phyloP scores from a whole-genome alignment of 345 rosid genomes.

The Murraya paniculata region DNA sequence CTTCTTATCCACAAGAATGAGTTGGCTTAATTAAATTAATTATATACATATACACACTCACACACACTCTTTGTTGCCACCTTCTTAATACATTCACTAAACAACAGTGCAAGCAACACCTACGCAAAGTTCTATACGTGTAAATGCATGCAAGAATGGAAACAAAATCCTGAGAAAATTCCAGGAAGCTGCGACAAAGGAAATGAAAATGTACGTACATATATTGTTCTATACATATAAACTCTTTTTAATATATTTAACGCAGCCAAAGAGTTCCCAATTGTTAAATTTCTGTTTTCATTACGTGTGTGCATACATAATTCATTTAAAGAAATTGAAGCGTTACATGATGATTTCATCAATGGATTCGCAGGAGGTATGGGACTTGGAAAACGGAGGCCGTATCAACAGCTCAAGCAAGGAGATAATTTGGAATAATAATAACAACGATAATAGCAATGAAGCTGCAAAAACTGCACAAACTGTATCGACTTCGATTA shows the following conservation, averaged over 20 bases:
- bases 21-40: no score
- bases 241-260: neutral
- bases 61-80: neutral
- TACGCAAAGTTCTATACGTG: slow-evolving; percentile 24
- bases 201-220: neutral
- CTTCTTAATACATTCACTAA: neutral
- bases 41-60: no score
- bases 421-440: slow-evolving; percentile 7
- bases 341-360: neutral
- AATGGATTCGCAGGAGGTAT: slow-evolving; percentile 26
- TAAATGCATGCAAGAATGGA: slow-evolving; percentile 30
- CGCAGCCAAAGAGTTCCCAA: neutral
- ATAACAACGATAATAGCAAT: neutral
- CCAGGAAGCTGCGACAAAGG: slow-evolving; percentile 41
- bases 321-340: neutral
- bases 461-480: slow-evolving; percentile 20
- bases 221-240: neutral
- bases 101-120: neutral
- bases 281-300: neutral
- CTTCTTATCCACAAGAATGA: neutral
- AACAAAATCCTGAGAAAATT: slow-evolving; percentile 42
- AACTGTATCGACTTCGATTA: slow-evolving; percentile 29
- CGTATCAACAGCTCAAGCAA: neutral
- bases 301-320: neutral
- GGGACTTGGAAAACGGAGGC: slow-evolving; percentile 33